These are phyloP conservation scores for Ascochyta clinopodiicola DNA, from an alignment of 2,329 filamentous ascomycete genomes.

Conservation along the genomic window DNA sequence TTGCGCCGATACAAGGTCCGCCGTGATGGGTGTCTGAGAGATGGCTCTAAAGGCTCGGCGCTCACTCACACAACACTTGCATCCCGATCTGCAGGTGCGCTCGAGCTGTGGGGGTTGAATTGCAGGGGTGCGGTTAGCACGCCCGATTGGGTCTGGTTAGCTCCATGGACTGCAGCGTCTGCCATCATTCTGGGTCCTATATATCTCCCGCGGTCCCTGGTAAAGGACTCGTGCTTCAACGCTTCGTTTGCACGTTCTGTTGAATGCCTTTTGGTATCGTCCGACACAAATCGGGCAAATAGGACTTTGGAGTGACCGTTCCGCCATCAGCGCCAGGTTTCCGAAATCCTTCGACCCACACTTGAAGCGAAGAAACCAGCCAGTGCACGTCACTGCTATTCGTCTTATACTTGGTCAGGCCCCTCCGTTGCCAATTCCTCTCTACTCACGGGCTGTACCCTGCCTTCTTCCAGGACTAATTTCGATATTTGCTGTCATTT, in stretches of 20 bases:
- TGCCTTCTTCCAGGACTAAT: not conserved
- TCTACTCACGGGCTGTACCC: not conserved
- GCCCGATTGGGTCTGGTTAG: not conserved
- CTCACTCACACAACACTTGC: slow-evolving; percentile 23
- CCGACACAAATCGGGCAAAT: slow-evolving; percentile 2
- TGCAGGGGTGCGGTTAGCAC: slow-evolving; percentile 20
- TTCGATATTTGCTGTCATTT: not conserved
- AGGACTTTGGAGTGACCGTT: slow-evolving; percentile 6
- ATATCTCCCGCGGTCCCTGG: slow-evolving; percentile 19
- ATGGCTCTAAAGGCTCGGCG: slow-evolving; percentile 7
- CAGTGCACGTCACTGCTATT: slow-evolving; percentile 15
- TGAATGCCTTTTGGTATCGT: slow-evolving; percentile 9
- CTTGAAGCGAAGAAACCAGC: slow-evolving; percentile 13
- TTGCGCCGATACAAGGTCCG: slow-evolving; percentile 3
- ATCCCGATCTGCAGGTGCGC: slow-evolving; percentile 32
- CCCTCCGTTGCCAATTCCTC: slow-evolving; percentile 5
- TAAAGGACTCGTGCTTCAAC: slow-evolving; percentile 23
- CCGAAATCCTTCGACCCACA: slow-evolving; percentile 18
- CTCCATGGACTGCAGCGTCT: slow-evolving; percentile 10
- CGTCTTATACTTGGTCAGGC: slow-evolving; percentile 10
- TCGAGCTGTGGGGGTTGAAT: slow-evolving; percentile 28
- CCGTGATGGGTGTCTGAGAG: slow-evolving; percentile 3
- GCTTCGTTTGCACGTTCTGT: slow-evolving; percentile 15
- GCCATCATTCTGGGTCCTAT: slow-evolving; percentile 21
- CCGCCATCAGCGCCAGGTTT: slow-evolving; percentile 15